These are phyloP conservation scores for Paraleonurus japonicus DNA, from an alignment of 257 asterid species.

Conservation along the genomic window DNA sequence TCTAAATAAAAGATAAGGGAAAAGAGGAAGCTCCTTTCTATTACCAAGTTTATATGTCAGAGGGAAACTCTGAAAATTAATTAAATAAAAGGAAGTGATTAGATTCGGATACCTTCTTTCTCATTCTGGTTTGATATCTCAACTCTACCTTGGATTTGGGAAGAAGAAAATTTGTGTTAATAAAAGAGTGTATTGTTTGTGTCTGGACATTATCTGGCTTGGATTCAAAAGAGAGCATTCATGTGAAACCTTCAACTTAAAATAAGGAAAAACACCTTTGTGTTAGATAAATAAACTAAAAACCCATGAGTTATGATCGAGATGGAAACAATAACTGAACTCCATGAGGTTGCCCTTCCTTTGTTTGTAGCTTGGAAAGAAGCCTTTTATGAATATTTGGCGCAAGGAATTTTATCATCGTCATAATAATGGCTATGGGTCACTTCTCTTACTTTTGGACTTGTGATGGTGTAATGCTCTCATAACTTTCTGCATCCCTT, in stretches of 20 bases:
- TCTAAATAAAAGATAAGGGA: not conserved
- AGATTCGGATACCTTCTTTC: not conserved
- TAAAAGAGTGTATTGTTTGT: not conserved
- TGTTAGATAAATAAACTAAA: not conserved
- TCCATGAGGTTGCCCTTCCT: not conserved
- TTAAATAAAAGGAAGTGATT: not conserved
- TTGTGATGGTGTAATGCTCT: not conserved
- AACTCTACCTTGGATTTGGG: not conserved
- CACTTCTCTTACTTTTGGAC: not conserved
- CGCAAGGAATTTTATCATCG: not conserved
- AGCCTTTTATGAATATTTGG: slow-evolving; percentile 7
- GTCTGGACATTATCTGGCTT: not conserved
- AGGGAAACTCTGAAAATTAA: not conserved
- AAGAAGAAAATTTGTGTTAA: not conserved
- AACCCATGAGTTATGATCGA: not conserved
- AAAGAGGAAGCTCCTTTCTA: not conserved
- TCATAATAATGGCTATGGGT: not conserved
- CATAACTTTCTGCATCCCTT: not conserved
- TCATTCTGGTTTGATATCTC: not conserved
- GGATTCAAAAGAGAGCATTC: not conserved
- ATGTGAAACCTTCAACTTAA: not conserved
- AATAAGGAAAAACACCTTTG: not conserved
- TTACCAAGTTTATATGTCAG: not conserved
- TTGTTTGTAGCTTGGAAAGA: not conserved
- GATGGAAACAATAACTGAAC: not conserved